These are phyloP conservation scores for Cutaneotrichosporon sp. DNA, from an alignment of 1,284 basidiomycete species.

Conservation along the genomic window DNA sequence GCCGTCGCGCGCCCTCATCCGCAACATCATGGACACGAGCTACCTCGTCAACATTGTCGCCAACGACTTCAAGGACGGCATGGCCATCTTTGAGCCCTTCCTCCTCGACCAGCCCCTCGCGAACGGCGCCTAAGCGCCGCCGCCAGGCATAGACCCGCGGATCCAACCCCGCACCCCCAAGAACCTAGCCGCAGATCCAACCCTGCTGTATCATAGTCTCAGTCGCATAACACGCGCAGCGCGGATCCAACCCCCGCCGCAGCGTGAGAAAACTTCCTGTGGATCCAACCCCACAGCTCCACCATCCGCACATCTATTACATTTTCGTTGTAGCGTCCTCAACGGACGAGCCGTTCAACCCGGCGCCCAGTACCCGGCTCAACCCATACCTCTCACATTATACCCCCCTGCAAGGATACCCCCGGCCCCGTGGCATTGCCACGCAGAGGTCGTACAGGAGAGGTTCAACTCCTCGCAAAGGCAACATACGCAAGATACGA, in stretches of 20 bases:
- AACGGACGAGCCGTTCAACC: slow-evolving; percentile 26
- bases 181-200: neutral
- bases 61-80: slow-evolving; percentile 86
- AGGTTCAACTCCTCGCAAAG: slow-evolving; percentile 19
- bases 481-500: neutral
- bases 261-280: neutral
- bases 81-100: slow-evolving; percentile 87
- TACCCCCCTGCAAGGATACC: slow-evolving; percentile 23
- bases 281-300: slow-evolving; percentile 4
- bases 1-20: slow-evolving; percentile 73
- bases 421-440: slow-evolving; percentile 5
- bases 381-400: slow-evolving; percentile 24
- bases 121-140: slow-evolving; percentile 7
- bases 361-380: slow-evolving; percentile 22
- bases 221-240: slow-evolving; percentile 1
- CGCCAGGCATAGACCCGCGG: neutral
- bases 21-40: slow-evolving; percentile 73
- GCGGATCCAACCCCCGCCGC: slow-evolving; percentile 5
- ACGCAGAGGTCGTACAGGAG: slow-evolving; percentile 8
- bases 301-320: neutral
- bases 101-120: slow-evolving; percentile 45
- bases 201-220: slow-evolving; percentile 1
- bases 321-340: slow-evolving; percentile 17
- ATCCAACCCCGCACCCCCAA: slow-evolving; percentile 6
- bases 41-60: slow-evolving; percentile 97